phyloP scores from a whole-genome alignment of 1,284 basidiomycete species.

The Cutaneotrichosporon cutaneum region DNA sequence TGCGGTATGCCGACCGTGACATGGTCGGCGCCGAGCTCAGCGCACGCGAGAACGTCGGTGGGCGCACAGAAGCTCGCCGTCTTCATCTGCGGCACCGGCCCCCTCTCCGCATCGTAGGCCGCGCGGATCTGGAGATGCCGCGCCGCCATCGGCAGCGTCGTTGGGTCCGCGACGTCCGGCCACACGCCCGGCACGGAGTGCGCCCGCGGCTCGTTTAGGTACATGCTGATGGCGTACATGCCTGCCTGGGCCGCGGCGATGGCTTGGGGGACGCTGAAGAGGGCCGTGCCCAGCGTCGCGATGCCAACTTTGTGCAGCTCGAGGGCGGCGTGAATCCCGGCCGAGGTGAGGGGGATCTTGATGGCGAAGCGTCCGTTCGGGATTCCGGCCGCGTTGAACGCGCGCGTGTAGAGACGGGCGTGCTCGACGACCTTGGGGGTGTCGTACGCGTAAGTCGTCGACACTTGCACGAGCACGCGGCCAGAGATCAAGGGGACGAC shows the following conservation, averaged over 20 bases:
- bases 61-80: conserved; percentile 30
- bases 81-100: conserved; percentile 37
- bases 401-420: conserved; percentile 19
- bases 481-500: conserved; percentile 28
- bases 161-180: conserved; percentile 32
- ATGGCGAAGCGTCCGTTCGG: conserved; percentile 36
- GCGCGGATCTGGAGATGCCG: conserved; percentile 40
- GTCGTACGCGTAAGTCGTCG: conserved; percentile 23
- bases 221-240: conserved; percentile 42
- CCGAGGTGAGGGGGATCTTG: conserved; percentile 44
- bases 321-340: conserved; percentile 39
- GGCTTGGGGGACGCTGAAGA: conserved; percentile 42
- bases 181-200: conserved; percentile 22
- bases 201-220: conserved; percentile 36
- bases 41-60: conserved; percentile 25
- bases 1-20: conserved; percentile 23
- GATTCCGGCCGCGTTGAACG: conserved; percentile 28
- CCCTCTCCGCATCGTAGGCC: conserved; percentile 33
- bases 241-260: conserved; percentile 44
- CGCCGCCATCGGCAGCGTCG: conserved; percentile 26
- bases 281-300: conserved; percentile 38
- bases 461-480: conserved; percentile 28
- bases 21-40: conserved; percentile 33
- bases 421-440: conserved; percentile 19
- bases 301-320: conserved; percentile 36